Percentiles rank a stretch among this genome's conserved stretches.
Conservation (phyloP, 805 yeast genomes). For the Pachysolen tannophilus region DNA sequence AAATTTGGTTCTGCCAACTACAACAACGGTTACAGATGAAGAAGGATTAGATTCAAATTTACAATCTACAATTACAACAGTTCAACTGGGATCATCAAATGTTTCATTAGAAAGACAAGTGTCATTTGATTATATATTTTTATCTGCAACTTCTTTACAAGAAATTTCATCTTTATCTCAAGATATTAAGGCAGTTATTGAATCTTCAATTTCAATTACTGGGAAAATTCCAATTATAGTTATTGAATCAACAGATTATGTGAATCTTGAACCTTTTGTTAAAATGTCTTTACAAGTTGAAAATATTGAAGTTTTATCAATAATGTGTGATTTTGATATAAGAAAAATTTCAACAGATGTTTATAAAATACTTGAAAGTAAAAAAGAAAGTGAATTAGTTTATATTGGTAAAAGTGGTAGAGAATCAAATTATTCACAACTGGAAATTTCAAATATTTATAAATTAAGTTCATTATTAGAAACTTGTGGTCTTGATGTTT, state of each 20-base stretch:
- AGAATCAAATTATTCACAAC: constrained; percentile 30
- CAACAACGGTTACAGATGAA: constrained; percentile 3
- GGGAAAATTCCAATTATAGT: constrained; percentile 41
- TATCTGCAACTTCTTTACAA: constrained; percentile 43
- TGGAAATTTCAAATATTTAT: constrained; percentile 30
- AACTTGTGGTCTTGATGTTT: constrained; percentile 32
- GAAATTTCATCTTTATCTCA: constrained; percentile 37
- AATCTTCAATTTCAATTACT: constrained; percentile 10
- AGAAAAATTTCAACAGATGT: constrained; percentile 27
- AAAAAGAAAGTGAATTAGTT: constrained; percentile 36
- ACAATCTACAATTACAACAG: not conserved
- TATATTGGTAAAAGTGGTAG: constrained; percentile 37
- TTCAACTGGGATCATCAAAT: too few species aligned
- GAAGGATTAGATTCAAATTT: too few species aligned
- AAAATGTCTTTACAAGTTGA: constrained; percentile 29
- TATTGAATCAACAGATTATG: constrained; percentile 64
- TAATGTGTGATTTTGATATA: constrained; percentile 57
- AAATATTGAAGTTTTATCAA: constrained; percentile 38
- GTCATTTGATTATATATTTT: constrained; percentile 32
- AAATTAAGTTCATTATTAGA: constrained; percentile 29
- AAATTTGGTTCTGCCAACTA: constrained; percentile 11
- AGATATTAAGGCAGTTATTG: constrained; percentile 28
- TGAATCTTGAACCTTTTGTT: constrained; percentile 66
- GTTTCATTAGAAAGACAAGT: too few species aligned
- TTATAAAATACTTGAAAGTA: constrained; percentile 26